phyloP scores from a whole-genome alignment of 1,284 basidiomycete species.

The Tremellales sp. region DNA sequence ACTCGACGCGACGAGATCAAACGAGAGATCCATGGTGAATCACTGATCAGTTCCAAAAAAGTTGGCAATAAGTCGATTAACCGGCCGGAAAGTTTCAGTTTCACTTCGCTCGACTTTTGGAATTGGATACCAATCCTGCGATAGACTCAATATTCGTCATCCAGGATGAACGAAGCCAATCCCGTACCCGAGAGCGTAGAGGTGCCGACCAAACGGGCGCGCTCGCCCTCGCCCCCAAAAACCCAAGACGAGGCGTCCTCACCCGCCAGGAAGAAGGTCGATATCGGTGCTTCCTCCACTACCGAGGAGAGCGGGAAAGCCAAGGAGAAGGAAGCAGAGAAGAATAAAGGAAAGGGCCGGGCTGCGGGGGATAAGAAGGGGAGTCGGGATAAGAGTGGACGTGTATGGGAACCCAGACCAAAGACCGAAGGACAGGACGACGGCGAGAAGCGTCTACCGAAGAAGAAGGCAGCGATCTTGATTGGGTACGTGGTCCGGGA shows the following conservation, averaged over 20 bases:
- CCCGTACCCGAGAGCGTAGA: not conserved
- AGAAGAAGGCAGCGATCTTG: conserved; percentile 55
- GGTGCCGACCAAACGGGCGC: not conserved
- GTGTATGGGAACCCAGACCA: not conserved
- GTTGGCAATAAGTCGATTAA: not conserved
- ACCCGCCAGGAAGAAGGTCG: not conserved
- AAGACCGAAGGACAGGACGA: conserved; percentile 9
- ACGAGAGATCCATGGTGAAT: conserved; percentile 44
- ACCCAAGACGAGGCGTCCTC: not conserved
- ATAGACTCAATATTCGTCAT: not conserved
- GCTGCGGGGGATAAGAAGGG: not conserved
- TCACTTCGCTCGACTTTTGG: not conserved
- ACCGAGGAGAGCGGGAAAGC: not conserved
- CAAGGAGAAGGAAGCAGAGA: not conserved
- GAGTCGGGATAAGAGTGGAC: too few relatives aligned
- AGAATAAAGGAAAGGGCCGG: not conserved
- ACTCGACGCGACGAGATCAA: conserved; percentile 46
- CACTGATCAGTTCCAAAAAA: too few relatives aligned
- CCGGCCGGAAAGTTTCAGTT: not conserved
- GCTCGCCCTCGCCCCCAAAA: not conserved
- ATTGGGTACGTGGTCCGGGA: conserved; percentile 49
- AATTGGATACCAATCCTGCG: not conserved
- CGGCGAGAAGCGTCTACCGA: conserved; percentile 49
- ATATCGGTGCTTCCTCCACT: not conserved
- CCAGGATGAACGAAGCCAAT: not conserved